Evolutionary conservation across 768 basidiomycete species (phyloP).

Genomic region (Collybia sordida): DNA sequence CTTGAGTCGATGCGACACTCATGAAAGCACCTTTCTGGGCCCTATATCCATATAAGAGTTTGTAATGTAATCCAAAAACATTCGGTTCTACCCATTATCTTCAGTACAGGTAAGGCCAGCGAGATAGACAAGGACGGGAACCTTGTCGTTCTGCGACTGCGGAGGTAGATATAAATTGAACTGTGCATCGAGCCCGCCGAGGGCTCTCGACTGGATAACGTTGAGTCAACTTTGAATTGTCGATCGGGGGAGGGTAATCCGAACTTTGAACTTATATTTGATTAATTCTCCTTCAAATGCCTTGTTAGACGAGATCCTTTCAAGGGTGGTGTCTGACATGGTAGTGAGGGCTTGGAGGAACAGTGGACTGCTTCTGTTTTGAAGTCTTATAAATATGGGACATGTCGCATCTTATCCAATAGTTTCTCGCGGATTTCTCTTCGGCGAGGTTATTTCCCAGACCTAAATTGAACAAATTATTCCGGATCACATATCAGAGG

Average conservation of each 20-base stretch:
- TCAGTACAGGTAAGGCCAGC: conserved; percentile 90
- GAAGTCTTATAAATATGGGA: no score
- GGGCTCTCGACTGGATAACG: conserved; percentile 57
- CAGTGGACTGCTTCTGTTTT: no score
- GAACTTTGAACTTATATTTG: conserved; percentile 85
- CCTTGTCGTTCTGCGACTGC: conserved; percentile 47
- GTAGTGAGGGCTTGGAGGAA: no score
- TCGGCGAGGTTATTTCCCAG: no score
- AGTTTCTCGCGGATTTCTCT: no score
- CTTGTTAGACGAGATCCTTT: conserved; percentile 75
- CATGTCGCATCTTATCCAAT: no score
- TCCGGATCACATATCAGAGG: no score
- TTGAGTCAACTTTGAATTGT: not conserved
- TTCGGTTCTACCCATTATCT: conserved; percentile 75
- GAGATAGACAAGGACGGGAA: conserved; percentile 79
- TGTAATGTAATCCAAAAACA: no score
- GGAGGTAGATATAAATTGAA: conserved; percentile 91
- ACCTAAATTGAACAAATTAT: no score
- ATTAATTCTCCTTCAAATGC: conserved; percentile 76
- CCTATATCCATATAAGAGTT: conserved; percentile 31
- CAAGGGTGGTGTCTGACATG: conserved; percentile 32
- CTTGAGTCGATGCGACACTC: conserved; percentile 78
- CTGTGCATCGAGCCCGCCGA: conserved; percentile 67
- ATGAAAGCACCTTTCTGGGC: conserved; percentile 95
- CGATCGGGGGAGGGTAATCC: not conserved